Percentiles rank a stretch among this genome's conserved stretches.
Evolutionary conservation across 2,329 filamentous ascomycete genomes (phyloP).

Genomic region (Ophiocordyceps camponoti-floridani): DNA sequence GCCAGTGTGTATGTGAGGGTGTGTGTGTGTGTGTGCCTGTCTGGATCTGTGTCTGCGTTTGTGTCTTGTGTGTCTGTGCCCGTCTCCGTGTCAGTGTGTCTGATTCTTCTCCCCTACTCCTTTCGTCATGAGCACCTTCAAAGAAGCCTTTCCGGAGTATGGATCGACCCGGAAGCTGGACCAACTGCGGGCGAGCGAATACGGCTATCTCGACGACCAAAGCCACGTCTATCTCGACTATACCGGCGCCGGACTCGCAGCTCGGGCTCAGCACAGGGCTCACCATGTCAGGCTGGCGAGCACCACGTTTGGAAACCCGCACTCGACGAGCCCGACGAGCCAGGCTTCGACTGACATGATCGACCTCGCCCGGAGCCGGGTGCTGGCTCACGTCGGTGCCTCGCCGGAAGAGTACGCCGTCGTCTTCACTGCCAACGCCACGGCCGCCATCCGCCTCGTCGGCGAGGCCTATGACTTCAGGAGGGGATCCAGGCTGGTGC

Average conservation of each 20-base stretch:
- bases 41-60: too few relatives aligned
- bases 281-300: conserved; percentile 12
- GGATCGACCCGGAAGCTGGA: conserved; percentile 12
- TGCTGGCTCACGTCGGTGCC: conserved; percentile 17
- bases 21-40: too few relatives aligned
- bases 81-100: too few relatives aligned
- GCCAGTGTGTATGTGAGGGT: too few relatives aligned
- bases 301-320: conserved; percentile 20
- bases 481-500: conserved; percentile 9
- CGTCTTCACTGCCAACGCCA: conserved; percentile 22
- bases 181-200: conserved; percentile 8
- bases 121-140: conserved; percentile 1
- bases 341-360: conserved; percentile 15
- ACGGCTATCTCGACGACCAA: conserved; percentile 18
- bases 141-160: conserved; percentile 15
- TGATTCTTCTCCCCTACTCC: too few relatives aligned
- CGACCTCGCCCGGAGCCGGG: conserved; percentile 11
- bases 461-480: conserved; percentile 20
- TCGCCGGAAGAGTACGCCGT: conserved; percentile 18
- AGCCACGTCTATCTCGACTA: conserved; percentile 23
- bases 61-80: too few relatives aligned
- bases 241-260: conserved; percentile 18
- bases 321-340: conserved; percentile 19
- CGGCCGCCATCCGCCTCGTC: conserved; percentile 18
- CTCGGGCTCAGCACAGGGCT: conserved; percentile 13